Evolutionary conservation across 208 protist genomes (phyloP), one percentile per base, ranked within the genome.

Genomic region (Strigomonas galati): DNA sequence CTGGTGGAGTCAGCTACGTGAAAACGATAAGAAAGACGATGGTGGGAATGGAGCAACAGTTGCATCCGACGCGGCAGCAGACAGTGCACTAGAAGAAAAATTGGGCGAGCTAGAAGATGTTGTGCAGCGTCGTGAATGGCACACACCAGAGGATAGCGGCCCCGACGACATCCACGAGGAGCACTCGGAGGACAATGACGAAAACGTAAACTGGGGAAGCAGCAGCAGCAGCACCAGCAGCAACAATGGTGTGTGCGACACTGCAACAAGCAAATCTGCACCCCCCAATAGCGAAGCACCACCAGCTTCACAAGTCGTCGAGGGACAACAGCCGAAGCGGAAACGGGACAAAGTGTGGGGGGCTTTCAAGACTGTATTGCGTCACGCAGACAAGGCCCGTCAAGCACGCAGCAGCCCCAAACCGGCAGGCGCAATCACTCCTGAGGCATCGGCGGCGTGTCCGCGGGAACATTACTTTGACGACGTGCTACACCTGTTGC

Each of bases 1-100:
- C 54, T 91, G 82, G 83, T 85, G 76, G 73, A 57, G 19, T 1
- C 27, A 35, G n/a, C 27, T 61, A 6, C 28, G 26, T 1, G 12
- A 32, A 1, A 24, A 12, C 10, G 27, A 2, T 2, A 7, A 61
- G 28, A 28, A 37, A 1, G 19, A 17, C 51, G 27, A 14, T 21
- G 24, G 28, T 17, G 14, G 10, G 43, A 48, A 48, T 48, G 43
- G 17, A 48, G 17, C 10, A n/a, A 48, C 14, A 10, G 43, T n/a
- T 48, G 43, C 17, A 28, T 28, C 69, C 19, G 69, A 62, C 37
- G 67, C 67, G 17, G 81, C 88, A 35, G 62, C 59, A 2, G 51
- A 65, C 19, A 19, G 44, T 10, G 55, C 57, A 5, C 72, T 93
- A 14, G 1, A 10, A 9, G 51, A 71, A 7, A 82, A 76, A 21